phyloP scores from a whole-genome alignment of 2,329 filamentous ascomycete genomes.

The Colletotrichum tropicicola region DNA sequence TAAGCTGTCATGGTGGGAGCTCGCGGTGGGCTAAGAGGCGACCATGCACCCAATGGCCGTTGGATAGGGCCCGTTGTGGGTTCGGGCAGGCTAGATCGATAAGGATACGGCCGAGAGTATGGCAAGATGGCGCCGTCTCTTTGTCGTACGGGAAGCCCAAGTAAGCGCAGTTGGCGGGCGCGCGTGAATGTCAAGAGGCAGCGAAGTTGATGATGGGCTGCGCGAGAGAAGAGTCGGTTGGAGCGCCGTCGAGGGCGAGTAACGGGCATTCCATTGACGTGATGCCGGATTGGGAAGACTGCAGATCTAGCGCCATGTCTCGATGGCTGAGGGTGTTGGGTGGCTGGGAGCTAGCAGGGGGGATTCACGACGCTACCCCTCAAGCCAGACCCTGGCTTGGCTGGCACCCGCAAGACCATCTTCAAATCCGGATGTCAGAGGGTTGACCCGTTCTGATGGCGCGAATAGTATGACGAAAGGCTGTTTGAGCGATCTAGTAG shows the following conservation, averaged over 20 bases:
- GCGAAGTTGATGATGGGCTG: slow-evolving; percentile 12
- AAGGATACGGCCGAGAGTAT: slow-evolving; percentile 28
- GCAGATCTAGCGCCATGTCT: slow-evolving; percentile 15
- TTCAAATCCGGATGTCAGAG: slow-evolving; percentile 21
- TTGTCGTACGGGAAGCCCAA: slow-evolving; percentile 27
- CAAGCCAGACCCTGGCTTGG: slow-evolving; percentile 6
- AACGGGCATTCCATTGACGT: slow-evolving; percentile 25
- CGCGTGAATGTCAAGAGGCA: not conserved
- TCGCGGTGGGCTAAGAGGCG: slow-evolving; percentile 3
- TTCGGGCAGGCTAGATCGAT: slow-evolving; percentile 5
- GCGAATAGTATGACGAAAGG: slow-evolving; percentile 10
- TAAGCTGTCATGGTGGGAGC: not conserved
- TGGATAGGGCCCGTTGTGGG: slow-evolving; percentile 24
- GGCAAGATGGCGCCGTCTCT: slow-evolving; percentile 28
- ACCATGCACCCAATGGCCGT: slow-evolving; percentile 18
- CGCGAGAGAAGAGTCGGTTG: slow-evolving; percentile 8
- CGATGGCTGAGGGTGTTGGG: not conserved
- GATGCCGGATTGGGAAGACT: slow-evolving; percentile 24
- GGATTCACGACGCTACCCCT: slow-evolving; percentile 19
- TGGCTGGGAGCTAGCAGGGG: slow-evolving; percentile 16
- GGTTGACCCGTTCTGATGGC: not conserved
- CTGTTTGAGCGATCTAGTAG: not conserved
- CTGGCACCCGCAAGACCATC: not conserved
- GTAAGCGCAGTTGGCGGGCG: slow-evolving; percentile 5
- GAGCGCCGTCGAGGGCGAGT: slow-evolving; percentile 16